Evolutionary conservation across 129 eudicot genomes (phyloP).

Genomic region (Saposhnikovia divaricata): DNA sequence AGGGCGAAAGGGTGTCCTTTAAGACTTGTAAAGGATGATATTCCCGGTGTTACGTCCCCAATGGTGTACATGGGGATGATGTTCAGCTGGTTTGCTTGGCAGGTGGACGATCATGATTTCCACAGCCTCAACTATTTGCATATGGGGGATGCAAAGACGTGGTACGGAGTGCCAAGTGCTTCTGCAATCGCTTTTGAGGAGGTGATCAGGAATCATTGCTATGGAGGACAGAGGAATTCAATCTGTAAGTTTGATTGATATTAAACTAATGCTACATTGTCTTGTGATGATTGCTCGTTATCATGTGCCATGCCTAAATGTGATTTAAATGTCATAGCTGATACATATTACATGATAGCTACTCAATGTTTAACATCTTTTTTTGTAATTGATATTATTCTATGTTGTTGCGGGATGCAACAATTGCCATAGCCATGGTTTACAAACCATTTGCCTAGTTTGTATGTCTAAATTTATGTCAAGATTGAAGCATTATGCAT

Average conservation of each 20-base stretch:
- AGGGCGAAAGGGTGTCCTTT: slow-evolving; percentile 64
- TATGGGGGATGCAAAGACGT: slow-evolving; percentile 75
- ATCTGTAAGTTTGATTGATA: slow-evolving; percentile 43
- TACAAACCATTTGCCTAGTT: background rate
- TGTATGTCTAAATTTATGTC: background rate
- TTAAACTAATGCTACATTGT: background rate
- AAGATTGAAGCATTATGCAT: background rate
- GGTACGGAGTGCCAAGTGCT: slow-evolving; percentile 89
- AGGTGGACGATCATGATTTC: slow-evolving; percentile 92
- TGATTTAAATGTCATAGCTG: no score
- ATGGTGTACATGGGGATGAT: slow-evolving; percentile 87
- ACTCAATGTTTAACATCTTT: no score
- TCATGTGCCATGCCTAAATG: background rate
- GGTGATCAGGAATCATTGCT: slow-evolving; percentile 65
- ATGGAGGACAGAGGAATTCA: slow-evolving; percentile 77
- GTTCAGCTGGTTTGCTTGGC: slow-evolving; percentile 99
- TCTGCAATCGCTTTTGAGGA: slow-evolving; percentile 87
- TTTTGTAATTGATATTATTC: background rate
- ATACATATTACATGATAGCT: no score
- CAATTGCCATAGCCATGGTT: background rate
- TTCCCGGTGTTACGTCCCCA: slow-evolving; percentile 29
- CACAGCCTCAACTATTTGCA: slow-evolving; percentile 85
- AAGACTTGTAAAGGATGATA: slow-evolving; percentile 81
- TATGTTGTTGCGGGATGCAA: background rate
- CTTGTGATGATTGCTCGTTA: background rate